Evolutionary conservation across 306 rosid genomes (phyloP), one percentile per base, ranked within the genome.

Genomic region (Acacia melanoxylon): DNA sequence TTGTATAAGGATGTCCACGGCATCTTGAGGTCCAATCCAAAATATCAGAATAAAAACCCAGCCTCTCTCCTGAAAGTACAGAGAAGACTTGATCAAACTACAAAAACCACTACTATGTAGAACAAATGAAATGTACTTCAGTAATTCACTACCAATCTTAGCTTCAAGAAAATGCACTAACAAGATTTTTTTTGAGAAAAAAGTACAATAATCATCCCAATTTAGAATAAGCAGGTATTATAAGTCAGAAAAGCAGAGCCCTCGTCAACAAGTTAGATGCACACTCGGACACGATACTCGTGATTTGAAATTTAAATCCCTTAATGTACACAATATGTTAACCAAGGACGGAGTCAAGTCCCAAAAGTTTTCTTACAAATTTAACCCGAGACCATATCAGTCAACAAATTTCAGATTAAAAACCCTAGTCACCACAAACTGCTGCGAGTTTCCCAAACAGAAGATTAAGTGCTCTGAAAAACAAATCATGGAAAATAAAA

Each of bases 1-100:
- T 81, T 86, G 85, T 91, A 89, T 40, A 92, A 79, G 31, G 92
- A 86, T 78, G 92, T 89, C 98, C 98, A 95, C 90, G 92, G 90
- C 98, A 95, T 95, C 91, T 88, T 93, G 94, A 74, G 82, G 68
- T 70, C 81, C 71, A 88, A 82, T 83, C 83, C 87, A 89, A 87
- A 69, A 69, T 80, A 52, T 68, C 48, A 85, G 65, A 72, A 71
- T 75, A 15, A 16, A 75, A 75, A 78, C 78, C 83, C 61, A 72
- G 71, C 83, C 67, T 76, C 83, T 66, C 24, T 76, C 88, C 90
- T 78, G 89, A 80, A 76, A 69, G 45, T 76, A 67, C 80, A 81
- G 15, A 70, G 37, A 84, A 65, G 58, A 70, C 61, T 81, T 33
- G 41, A 46, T 33, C 58, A 44, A 68, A 54, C 41, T 63, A 73